Conservation (phyloP, 129 eudicot genomes). For the Arctium lappa region DNA sequence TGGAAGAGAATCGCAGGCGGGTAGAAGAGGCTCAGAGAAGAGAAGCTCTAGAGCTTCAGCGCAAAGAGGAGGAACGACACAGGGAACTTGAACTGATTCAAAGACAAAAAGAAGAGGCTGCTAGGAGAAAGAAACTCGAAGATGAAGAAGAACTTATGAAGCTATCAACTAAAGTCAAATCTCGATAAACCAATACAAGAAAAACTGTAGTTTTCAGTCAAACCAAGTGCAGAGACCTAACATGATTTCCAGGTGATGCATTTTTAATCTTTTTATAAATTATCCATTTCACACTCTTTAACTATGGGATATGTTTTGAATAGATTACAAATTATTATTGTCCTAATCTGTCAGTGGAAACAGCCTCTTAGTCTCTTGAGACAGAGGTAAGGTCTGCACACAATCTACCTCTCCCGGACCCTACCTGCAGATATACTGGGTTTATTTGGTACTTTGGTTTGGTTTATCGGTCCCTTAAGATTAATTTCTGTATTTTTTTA, state of each 20-base stretch:
- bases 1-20: constrained; percentile 82
- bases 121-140: constrained; percentile 71
- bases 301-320: neutral
- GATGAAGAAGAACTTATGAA: constrained; percentile 66
- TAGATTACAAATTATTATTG: neutral
- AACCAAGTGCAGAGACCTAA: constrained; percentile 6
- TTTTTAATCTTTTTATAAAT: neutral
- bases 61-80: constrained; percentile 82
- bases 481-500: neutral
- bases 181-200: constrained; percentile 30
- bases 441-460: neutral
- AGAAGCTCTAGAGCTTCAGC: constrained; percentile 80
- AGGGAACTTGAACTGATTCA: constrained; percentile 79
- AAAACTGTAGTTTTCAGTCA: neutral
- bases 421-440: neutral
- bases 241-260: neutral
- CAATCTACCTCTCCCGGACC: neutral
- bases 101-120: constrained; percentile 87
- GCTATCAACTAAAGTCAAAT: constrained; percentile 47
- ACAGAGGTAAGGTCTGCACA: neutral
- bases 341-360: neutral
- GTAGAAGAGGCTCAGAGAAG: constrained; percentile 93
- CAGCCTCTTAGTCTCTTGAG: neutral
- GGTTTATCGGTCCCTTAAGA: neutral
- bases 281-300: neutral